A percentile compares a stretch with the other conserved stretches of the same genome.
phyloP scores from a whole-genome alignment of 495 filamentous ascomycete species.

The Trichoderma orchidacearum region DNA sequence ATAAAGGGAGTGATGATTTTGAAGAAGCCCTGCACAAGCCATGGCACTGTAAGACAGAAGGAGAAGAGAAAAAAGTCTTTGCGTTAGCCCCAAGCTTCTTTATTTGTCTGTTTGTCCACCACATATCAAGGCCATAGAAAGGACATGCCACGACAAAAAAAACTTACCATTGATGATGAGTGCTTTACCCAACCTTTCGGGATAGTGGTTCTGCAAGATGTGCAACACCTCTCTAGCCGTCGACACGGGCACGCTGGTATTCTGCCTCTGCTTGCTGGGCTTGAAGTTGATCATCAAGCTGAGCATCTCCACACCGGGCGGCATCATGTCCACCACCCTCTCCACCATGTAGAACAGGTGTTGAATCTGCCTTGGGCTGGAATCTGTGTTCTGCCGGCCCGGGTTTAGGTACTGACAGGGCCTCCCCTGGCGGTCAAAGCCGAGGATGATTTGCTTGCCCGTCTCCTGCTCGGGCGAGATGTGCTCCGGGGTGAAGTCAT shows the following conservation, averaged over 20 bases:
- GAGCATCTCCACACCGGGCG: slow-evolving; percentile 70
- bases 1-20: slow-evolving; percentile 93
- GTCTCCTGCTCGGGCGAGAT: slow-evolving; percentile 88
- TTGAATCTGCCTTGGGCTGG: slow-evolving; percentile 79
- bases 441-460: slow-evolving; percentile 80
- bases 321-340: slow-evolving; percentile 75
- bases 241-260: slow-evolving; percentile 60
- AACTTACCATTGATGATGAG: slow-evolving; percentile 71
- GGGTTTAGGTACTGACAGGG: slow-evolving; percentile 85
- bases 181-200: slow-evolving; percentile 79
- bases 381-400: slow-evolving; percentile 80
- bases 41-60: slow-evolving; percentile 49
- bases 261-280: slow-evolving; percentile 47
- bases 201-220: slow-evolving; percentile 90
- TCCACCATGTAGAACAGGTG: slow-evolving; percentile 95
- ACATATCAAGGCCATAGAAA: too few relatives aligned
- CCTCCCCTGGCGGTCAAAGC: slow-evolving; percentile 71
- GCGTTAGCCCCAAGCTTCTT: slow-evolving; percentile 2
- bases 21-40: slow-evolving; percentile 81
- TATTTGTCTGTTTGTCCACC: too few relatives aligned
- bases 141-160: too few relatives aligned
- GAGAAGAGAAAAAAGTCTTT: too few relatives aligned
- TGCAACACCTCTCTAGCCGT: slow-evolving; percentile 67
- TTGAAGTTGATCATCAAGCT: slow-evolving; percentile 84
- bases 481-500: slow-evolving; percentile 63